Evolutionary conservation across 1,139 yeast species (phyloP).

Genomic region (Candida sp.): DNA sequence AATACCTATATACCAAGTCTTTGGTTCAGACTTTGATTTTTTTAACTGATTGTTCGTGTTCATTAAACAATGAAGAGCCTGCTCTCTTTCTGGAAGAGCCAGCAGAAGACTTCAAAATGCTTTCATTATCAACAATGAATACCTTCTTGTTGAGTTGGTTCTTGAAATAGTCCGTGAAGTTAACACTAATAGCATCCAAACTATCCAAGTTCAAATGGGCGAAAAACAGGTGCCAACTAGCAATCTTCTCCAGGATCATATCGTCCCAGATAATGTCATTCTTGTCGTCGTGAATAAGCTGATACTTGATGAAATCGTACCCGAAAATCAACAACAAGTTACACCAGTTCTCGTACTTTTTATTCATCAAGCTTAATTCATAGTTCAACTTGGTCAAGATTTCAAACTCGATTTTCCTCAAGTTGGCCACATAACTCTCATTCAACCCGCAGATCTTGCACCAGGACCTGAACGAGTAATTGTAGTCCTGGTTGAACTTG

Average conservation of each 20-base stretch:
- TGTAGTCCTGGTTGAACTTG: conserved; percentile 76
- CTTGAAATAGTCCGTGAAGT: conserved; percentile 34
- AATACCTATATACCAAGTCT: conserved; percentile 8
- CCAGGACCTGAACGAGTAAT: conserved; percentile 77
- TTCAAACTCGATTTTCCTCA: conserved; percentile 57
- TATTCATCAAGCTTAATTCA: conserved; percentile 54
- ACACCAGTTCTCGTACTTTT: conserved; percentile 60
- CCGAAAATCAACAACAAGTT: conserved; percentile 48
- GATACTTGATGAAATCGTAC: conserved; percentile 43
- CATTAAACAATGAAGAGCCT: conserved; percentile 18
- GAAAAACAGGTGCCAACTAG: conserved; percentile 37
- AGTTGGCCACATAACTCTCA: conserved; percentile 36
- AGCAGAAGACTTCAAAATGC: neutral
- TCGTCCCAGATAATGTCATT: conserved; percentile 38
- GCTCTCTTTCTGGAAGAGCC: conserved; percentile 4
- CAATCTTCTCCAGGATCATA: conserved; percentile 22
- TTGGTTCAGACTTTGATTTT: conserved; percentile 12
- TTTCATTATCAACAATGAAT: conserved; percentile 18
- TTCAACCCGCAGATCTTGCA: conserved; percentile 69
- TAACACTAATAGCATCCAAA: conserved; percentile 26
- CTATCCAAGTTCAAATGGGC: conserved; percentile 20
- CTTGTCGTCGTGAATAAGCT: conserved; percentile 21
- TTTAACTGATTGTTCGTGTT: conserved; percentile 1
- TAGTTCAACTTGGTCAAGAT: conserved; percentile 60
- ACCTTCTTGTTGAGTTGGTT: conserved; percentile 40